Percentiles rank a stretch among this genome's conserved stretches.
Evolutionary conservation across 495 filamentous ascomycete species (phyloP).

Genomic region (Tuber magnatum): DNA sequence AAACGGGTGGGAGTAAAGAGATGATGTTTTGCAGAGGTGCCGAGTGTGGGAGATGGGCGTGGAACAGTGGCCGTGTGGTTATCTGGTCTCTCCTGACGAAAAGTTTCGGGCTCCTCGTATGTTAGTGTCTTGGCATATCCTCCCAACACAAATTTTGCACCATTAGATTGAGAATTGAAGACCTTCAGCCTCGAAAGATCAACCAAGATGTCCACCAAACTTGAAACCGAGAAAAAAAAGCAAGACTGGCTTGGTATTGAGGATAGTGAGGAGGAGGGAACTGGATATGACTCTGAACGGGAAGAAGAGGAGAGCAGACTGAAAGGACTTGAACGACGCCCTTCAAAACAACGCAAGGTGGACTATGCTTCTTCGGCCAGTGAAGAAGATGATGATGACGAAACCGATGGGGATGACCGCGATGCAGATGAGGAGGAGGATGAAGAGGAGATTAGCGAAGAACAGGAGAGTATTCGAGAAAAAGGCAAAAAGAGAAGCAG

Average conservation of each 20-base stretch:
- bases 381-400: slow-evolving; percentile 47
- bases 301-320: slow-evolving; percentile 29
- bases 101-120: slow-evolving; percentile 17
- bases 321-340: slow-evolving; percentile 23
- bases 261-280: slow-evolving; percentile 31
- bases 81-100: slow-evolving; percentile 29
- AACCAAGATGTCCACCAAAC: neutral
- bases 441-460: slow-evolving; percentile 26
- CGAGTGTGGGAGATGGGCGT: neutral
- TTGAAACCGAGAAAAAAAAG: slow-evolving; percentile 17
- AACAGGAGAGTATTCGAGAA: slow-evolving; percentile 5
- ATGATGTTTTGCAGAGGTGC: slow-evolving; percentile 3
- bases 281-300: slow-evolving; percentile 9
- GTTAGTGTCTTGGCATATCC: slow-evolving; percentile 17
- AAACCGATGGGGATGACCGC: slow-evolving; percentile 39
- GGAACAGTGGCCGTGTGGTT: slow-evolving; percentile 17
- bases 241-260: slow-evolving; percentile 28
- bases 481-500: slow-evolving; percentile 15
- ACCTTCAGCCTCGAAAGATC: neutral
- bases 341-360: slow-evolving; percentile 60
- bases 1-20: slow-evolving; percentile 13
- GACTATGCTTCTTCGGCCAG: slow-evolving; percentile 38
- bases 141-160: neutral
- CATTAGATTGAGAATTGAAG: neutral
- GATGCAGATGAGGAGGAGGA: slow-evolving; percentile 42